These are phyloP conservation scores for Aureobasidium musti DNA, from an alignment of 2,329 filamentous ascomycete species.

Conservation along the genomic window DNA sequence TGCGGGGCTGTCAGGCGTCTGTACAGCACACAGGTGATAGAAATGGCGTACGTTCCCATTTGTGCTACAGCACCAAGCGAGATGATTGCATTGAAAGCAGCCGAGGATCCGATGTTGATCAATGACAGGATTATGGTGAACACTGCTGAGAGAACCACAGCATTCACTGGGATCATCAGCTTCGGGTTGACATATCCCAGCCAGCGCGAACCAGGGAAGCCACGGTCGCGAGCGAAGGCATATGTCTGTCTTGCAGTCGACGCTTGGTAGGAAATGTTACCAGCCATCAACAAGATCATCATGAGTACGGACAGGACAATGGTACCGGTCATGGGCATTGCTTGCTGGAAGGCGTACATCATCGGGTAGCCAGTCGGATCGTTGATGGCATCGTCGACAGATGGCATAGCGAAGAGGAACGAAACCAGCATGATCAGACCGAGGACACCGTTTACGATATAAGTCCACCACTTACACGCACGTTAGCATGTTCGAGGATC, in stretches of 20 bases:
- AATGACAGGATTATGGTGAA: conserved; percentile 33
- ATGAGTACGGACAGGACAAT: conserved; percentile 39
- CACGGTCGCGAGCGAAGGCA: conserved; percentile 49
- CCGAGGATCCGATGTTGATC: conserved; percentile 34
- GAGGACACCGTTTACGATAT: conserved; percentile 41
- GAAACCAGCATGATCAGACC: conserved; percentile 40
- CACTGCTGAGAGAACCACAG: conserved; percentile 30
- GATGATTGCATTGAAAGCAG: conserved; percentile 35
- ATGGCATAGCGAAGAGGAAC: conserved; percentile 37
- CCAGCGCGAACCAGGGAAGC: conserved; percentile 45
- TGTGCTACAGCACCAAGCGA: conserved; percentile 45
- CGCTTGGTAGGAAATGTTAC: conserved; percentile 42
- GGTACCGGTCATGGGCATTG: conserved; percentile 39
- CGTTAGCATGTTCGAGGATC: conserved; percentile 44
- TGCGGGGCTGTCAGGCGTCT: conserved; percentile 43
- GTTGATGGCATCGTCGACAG: conserved; percentile 38
- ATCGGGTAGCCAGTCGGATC: conserved; percentile 43
- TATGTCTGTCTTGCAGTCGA: conserved; percentile 42
- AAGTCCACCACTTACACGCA: conserved; percentile 27
- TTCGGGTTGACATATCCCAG: conserved; percentile 32
- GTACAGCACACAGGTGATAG: conserved; percentile 46
- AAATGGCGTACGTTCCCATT: conserved; percentile 48
- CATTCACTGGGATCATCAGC: conserved; percentile 30
- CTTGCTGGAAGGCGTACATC: conserved; percentile 39
- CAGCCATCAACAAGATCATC: conserved; percentile 40